These are phyloP conservation scores for Ceratobasidium papillatum DNA, from an alignment of 1,284 basidiomycete genomes.

Conservation along the genomic window DNA sequence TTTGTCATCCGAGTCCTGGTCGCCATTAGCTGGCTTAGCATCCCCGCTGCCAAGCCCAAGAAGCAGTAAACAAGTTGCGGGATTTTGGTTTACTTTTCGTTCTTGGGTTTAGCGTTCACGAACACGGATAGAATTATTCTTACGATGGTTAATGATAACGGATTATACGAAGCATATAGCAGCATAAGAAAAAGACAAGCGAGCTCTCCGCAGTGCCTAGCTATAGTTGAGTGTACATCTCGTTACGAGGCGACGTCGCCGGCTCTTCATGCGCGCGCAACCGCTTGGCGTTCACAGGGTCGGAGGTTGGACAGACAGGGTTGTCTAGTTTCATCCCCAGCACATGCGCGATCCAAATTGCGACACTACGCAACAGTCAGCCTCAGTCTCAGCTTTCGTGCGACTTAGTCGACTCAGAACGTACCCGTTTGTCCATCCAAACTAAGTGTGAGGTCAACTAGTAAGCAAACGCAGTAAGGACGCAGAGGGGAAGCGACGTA, in stretches of 20 bases:
- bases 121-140: conserved; percentile 18
- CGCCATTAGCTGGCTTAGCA: conserved; percentile 71
- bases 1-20: conserved; percentile 72
- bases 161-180: background rate
- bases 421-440: conserved; percentile 39
- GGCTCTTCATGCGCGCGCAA: background rate
- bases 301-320: conserved; percentile 12
- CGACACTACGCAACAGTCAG: background rate
- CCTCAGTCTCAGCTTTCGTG: background rate
- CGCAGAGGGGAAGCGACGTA: background rate
- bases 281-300: background rate
- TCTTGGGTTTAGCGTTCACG: background rate
- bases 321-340: conserved; percentile 33
- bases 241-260: background rate
- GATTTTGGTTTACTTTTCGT: background rate
- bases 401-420: background rate
- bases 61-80: background rate
- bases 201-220: background rate
- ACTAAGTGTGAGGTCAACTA: background rate
- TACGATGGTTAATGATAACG: background rate
- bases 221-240: conserved; percentile 17
- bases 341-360: conserved; percentile 35
- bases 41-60: conserved; percentile 60
- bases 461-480: background rate
- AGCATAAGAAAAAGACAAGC: background rate